Conservation (phyloP, 2,329 filamentous ascomycete genomes). For the Xylariales sp. region DNA sequence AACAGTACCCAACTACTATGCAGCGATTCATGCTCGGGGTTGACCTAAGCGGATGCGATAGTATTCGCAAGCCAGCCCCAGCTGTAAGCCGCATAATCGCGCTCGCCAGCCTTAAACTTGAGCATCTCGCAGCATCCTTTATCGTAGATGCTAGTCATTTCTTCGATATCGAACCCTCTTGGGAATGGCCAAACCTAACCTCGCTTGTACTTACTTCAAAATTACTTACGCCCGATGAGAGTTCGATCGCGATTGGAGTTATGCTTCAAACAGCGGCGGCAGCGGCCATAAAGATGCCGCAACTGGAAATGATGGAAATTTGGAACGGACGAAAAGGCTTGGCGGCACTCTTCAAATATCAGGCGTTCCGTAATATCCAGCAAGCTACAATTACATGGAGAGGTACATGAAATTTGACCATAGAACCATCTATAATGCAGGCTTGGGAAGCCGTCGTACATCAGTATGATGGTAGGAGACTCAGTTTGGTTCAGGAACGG, state of each 20-base stretch:
- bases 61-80: conserved; percentile 15
- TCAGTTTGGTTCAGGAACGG: conserved; percentile 16
- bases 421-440: conserved; percentile 17
- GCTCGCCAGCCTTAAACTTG: conserved; percentile 22
- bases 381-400: conserved; percentile 22
- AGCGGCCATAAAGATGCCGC: conserved; percentile 26
- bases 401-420: conserved; percentile 24
- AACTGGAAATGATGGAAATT: conserved; percentile 29
- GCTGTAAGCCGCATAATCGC: conserved; percentile 19
- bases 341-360: conserved; percentile 27
- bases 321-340: conserved; percentile 29
- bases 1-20: conserved; percentile 22
- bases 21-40: too few relatives aligned
- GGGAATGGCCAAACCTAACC: conserved; percentile 26
- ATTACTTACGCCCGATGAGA: conserved; percentile 18
- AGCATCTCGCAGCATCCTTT: conserved; percentile 25
- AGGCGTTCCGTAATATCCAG: conserved; percentile 10
- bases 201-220: conserved; percentile 28
- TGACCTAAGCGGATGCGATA: too few relatives aligned
- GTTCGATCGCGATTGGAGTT: conserved; percentile 14
- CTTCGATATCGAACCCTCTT: conserved; percentile 22
- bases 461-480: conserved; percentile 15
- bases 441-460: conserved; percentile 24
- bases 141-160: conserved; percentile 27
- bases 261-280: conserved; percentile 22